Base-by-base conservation (phyloP, 75 land plant genomes). In the Selaginella moellendorffii region DNA sequence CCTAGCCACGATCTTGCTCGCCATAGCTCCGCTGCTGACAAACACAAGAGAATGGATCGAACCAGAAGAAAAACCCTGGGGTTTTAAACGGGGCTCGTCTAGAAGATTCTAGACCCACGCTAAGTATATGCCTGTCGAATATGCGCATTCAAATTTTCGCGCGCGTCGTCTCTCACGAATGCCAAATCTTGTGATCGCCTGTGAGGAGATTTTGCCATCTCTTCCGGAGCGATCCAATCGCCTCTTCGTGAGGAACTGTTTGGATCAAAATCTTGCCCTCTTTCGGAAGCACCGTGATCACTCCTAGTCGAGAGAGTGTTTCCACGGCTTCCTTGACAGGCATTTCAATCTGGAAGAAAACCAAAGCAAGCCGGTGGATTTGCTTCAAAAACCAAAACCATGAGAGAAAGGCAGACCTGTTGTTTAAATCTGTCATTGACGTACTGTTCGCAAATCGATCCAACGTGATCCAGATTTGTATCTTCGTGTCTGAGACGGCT, bases 261-360 rank as follows among this genome's bases (percentile, higher is more conserved):
- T 14, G 46, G 46, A 36, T 36, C 46, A 36, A 36, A 36, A 36
- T 36, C n/a, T 51, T 72, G 52, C 62, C 76, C 54, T 67, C 54
- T 26, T 24, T 17, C 14, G 24, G 1, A 42, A 59, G 29, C 71
- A 84, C 82, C 0, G 61, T 65, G 12, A 82, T 80, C 5, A 90
- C 72, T 2, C 82, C 84, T 59, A 90, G 54, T 60, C 93, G 80
- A 21, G 63, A 54, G 53, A 90, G 64, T 17, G 78, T 76, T 23
- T 75, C 69, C 31, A 79, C 29, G 20, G 85, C 85, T 26, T 79
- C 80, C 18, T 81, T 79, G 64, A 85, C 66, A 0, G 88, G 88
- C 97, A 90, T 90, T 60, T 87, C 74, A 63, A 90, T 80, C 87
- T 86, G 69, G 66, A 73, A 9, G 29, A 22, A 21, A 29, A 53